phyloP scores from a whole-genome alignment of 495 filamentous ascomycete species.

The Penicillium steckii region DNA sequence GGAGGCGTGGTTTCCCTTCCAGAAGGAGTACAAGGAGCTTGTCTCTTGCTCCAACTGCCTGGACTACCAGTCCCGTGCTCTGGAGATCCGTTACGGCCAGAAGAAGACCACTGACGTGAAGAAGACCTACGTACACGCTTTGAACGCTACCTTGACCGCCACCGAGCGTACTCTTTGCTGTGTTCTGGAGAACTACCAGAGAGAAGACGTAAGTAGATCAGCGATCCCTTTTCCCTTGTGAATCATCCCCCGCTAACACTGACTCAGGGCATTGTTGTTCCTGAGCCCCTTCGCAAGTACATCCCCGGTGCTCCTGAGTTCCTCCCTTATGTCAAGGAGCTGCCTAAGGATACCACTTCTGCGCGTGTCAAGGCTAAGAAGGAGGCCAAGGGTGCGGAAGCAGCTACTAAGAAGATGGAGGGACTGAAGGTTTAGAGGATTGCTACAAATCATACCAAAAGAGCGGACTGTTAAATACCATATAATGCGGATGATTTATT shows the following conservation, averaged over 20 bases:
- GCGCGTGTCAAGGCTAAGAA: constrained; percentile 52
- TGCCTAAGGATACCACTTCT: constrained; percentile 72
- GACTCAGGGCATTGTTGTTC: constrained; percentile 83
- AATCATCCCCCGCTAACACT: too few relatives aligned
- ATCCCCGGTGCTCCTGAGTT: constrained; percentile 87
- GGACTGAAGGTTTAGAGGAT: constrained; percentile 33
- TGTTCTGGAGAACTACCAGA: constrained; percentile 95
- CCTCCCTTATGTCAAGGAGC: constrained; percentile 80
- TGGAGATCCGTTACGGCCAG: constrained; percentile 81
- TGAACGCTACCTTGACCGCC: constrained; percentile 90
- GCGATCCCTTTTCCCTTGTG: too few relatives aligned
- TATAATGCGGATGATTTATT: not conserved
- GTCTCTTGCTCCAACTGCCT: constrained; percentile 96
- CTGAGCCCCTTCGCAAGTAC: constrained; percentile 85
- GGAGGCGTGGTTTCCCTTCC: constrained; percentile 96
- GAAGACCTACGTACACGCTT: constrained; percentile 91
- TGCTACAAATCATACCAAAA: not conserved
- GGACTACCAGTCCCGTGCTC: constrained; percentile 86
- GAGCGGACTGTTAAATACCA: not conserved
- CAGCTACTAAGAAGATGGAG: constrained; percentile 41
- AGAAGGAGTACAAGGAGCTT: constrained; percentile 95
- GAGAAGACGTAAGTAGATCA: constrained; percentile 70
- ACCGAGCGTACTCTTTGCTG: constrained; percentile 95
- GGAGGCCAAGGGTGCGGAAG: constrained; percentile 23
- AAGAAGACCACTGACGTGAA: constrained; percentile 76